Evolutionary conservation across 2,329 filamentous ascomycete species (phyloP).

Genomic region (Lecanicillium sp.): DNA sequence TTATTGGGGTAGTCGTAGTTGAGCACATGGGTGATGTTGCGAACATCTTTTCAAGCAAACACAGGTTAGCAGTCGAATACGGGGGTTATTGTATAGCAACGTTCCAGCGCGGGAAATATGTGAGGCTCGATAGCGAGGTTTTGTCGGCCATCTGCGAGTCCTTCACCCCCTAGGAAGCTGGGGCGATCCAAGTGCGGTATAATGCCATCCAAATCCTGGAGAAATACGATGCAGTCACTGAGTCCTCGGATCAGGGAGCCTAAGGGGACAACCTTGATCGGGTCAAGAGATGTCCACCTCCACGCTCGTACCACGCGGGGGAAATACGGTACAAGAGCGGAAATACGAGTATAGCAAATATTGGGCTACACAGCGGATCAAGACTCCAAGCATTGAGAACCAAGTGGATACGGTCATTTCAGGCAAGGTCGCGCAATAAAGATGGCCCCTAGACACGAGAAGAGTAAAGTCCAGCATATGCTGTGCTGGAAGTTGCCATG

Average conservation of each 20-base stretch:
- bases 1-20: slow-evolving; percentile 99
- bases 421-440: slow-evolving; percentile 88
- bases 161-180: slow-evolving; percentile 45
- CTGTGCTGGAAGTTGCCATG: slow-evolving; percentile 50
- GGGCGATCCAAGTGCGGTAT: slow-evolving; percentile 54
- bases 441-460: slow-evolving; percentile 76
- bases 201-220: slow-evolving; percentile 41
- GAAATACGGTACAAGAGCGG: slow-evolving; percentile 61
- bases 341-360: slow-evolving; percentile 62
- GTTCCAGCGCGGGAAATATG: slow-evolving; percentile 48
- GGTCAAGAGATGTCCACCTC: slow-evolving; percentile 71
- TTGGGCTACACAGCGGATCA: slow-evolving; percentile 67
- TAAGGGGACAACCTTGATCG: slow-evolving; percentile 59
- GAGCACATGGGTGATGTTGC: slow-evolving; percentile 99
- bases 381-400: slow-evolving; percentile 77
- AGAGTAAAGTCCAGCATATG: slow-evolving; percentile 74
- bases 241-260: slow-evolving; percentile 51
- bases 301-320: slow-evolving; percentile 63
- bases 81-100: slow-evolving; percentile 45
- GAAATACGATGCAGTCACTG: slow-evolving; percentile 41
- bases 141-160: slow-evolving; percentile 41
- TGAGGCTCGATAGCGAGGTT: slow-evolving; percentile 34
- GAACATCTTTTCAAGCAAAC: slow-evolving; percentile 75
- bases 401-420: slow-evolving; percentile 76
- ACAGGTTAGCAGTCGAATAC: slow-evolving; percentile 68